Percentiles rank a stretch among this genome's conserved stretches.
These are phyloP conservation scores for Skeletonema menzelii DNA, from an alignment of 108 stramenopile species.

Conservation along the genomic window DNA sequence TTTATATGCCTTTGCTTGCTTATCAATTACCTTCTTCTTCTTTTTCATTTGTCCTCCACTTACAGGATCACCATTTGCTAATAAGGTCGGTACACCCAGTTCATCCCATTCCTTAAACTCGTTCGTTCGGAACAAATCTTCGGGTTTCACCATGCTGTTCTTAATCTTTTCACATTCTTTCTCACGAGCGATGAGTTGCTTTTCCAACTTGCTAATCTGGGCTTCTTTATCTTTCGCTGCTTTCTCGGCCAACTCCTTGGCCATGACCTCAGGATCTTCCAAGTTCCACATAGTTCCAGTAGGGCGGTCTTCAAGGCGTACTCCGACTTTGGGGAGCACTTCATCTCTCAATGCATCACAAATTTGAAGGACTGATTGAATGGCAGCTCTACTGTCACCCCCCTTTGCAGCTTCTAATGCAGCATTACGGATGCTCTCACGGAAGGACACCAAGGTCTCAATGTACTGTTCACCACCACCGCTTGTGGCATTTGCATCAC, in stretches of 20 bases:
- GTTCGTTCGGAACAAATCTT: slow-evolving; percentile 51
- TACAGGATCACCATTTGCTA: slow-evolving; percentile 49
- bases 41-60: slow-evolving; percentile 50
- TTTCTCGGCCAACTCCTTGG: slow-evolving; percentile 77
- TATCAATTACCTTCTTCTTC: slow-evolving; percentile 51
- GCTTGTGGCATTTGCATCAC: slow-evolving; percentile 33
- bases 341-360: slow-evolving; percentile 95
- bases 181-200: slow-evolving; percentile 49
- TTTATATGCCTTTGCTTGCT: slow-evolving; percentile 42
- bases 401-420: slow-evolving; percentile 61
- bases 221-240: slow-evolving; percentile 49
- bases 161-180: slow-evolving; percentile 53
- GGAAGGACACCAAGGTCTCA: slow-evolving; percentile 88
- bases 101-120: slow-evolving; percentile 66
- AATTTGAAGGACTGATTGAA: slow-evolving; percentile 56
- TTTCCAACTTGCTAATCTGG: slow-evolving; percentile 52
- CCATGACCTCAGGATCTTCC: slow-evolving; percentile 85
- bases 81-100: slow-evolving; percentile 36
- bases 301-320: slow-evolving; percentile 90
- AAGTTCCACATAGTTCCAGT: slow-evolving; percentile 91
- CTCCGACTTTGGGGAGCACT: slow-evolving; percentile 80
- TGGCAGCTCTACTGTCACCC: slow-evolving; percentile 52
- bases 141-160: slow-evolving; percentile 47
- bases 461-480: slow-evolving; percentile 63
- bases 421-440: slow-evolving; percentile 71